phyloP scores from a whole-genome alignment of 148 eudicot genomes.

The Rheum nobile region DNA sequence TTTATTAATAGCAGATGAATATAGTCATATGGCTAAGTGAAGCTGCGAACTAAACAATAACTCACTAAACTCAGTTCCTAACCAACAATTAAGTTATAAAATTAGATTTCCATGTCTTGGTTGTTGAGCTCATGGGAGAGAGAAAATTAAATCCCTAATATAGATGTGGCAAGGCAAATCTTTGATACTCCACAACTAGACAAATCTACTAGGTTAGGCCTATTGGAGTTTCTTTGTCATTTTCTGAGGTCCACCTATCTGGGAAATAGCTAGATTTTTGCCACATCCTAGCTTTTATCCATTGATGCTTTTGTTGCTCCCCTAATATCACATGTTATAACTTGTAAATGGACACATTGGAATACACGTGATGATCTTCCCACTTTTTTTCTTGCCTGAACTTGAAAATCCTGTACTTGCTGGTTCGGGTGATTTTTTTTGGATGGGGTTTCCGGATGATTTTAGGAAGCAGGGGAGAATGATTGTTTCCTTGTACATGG shows the following conservation, averaged over 20 bases:
- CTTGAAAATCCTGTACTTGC: background rate
- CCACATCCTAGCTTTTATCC: background rate
- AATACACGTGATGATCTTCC: background rate
- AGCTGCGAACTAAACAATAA: background rate
- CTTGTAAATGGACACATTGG: background rate
- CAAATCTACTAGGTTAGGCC: background rate
- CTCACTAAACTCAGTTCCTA: background rate
- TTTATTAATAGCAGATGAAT: background rate
- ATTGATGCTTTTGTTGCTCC: background rate
- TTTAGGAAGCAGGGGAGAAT: background rate
- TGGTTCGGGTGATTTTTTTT: background rate
- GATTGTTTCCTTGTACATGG: background rate
- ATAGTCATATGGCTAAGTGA: background rate
- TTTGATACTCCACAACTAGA: background rate
- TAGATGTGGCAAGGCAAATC: background rate
- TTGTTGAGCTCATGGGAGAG: background rate
- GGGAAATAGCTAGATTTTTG: background rate
- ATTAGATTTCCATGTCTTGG: background rate
- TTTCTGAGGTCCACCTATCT: background rate
- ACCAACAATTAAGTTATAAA: background rate
- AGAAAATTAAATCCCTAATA: background rate
- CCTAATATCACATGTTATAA: background rate
- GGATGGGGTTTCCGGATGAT: background rate
- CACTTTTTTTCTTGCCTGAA: background rate
- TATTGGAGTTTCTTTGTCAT: background rate